Evolutionary conservation across 345 rosid genomes (phyloP), one percentile per base, ranked within the genome.

Genomic region (Boechera stricta): DNA sequence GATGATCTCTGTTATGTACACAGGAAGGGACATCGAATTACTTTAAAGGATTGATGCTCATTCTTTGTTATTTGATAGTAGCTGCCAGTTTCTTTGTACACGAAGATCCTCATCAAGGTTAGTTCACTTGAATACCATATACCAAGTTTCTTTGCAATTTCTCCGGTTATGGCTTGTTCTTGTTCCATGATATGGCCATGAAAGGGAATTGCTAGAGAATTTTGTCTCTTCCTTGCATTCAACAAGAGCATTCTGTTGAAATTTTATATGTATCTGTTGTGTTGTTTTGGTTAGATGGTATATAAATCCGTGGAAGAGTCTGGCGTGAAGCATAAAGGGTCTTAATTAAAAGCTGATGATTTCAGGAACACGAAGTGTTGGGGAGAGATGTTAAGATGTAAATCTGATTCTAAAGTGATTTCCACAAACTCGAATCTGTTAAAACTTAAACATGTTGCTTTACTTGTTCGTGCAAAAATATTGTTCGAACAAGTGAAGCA

Each of bases 21-120:
- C 87, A 91, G 97, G 97, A 91, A 76, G 97, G 97, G 67, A 84
- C 97, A 51, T 87, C 97, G 26, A 89, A 91, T 86, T 91, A 91
- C 83, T 91, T 91, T 38, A 91, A 91, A 79, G 94, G 97, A 65
- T 77, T 91, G 49, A 91, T 91, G 93, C 96, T 91, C 72, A 86
- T 91, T 77, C 96, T 91, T 81, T 91, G 93, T 67, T 89, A 91
- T 78, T 75, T 91, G 68, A 89, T 91, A 45, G 91, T 91, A 5
- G 88, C 91, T 38, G 96, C 90, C 41, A 89, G 96, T 87, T 91
- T 91, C 93, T 91, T 87, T 80, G 92, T 91, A 69, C 96, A 90
- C 61, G 86, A 79, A 86, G 92, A 90, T 83, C 70, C 82, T 73
- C 64, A 1, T 0, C 79, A 55, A 75, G 84, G 86, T 74, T 60